These are phyloP conservation scores for Candida multigemmis DNA, from an alignment of 805 yeast genomes.

Conservation along the genomic window DNA sequence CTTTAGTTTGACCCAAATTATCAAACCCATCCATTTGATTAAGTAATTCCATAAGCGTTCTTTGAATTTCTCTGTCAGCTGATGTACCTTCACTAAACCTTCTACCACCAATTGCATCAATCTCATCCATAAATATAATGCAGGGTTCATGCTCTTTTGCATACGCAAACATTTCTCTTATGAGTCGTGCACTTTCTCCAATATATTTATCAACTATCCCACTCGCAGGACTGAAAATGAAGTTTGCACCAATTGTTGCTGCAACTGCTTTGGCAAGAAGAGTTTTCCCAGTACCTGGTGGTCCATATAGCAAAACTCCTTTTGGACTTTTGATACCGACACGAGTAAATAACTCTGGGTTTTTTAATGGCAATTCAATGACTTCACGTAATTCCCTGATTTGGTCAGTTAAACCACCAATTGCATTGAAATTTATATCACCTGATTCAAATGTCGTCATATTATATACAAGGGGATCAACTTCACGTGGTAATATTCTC, in stretches of 20 bases:
- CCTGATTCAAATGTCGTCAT: constrained; percentile 99
- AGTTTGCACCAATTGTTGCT: constrained; percentile 96
- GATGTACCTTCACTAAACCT: constrained; percentile 97
- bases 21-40: constrained; percentile 99
- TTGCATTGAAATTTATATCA: constrained; percentile 85
- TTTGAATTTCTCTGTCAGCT: constrained; percentile 97
- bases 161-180: constrained; percentile 96
- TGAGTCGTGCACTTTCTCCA: constrained; percentile 94
- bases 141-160: constrained; percentile 98
- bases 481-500: constrained; percentile 96
- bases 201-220: constrained; percentile 97
- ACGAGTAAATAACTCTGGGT: constrained; percentile 90
- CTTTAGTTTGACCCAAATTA: constrained; percentile 91
- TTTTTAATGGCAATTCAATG: constrained; percentile 91
- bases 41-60: constrained; percentile 92
- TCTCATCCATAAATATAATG: constrained; percentile 96
- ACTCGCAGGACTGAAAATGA: constrained; percentile 96
- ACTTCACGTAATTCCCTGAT: constrained; percentile 95
- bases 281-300: constrained; percentile 98
- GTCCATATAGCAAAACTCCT: constrained; percentile 93
- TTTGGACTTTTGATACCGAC: constrained; percentile 99
- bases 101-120: constrained; percentile 98
- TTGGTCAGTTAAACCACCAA: constrained; percentile 95
- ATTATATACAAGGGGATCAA: constrained; percentile 94
- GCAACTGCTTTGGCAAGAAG: constrained; percentile 96